Conservation (phyloP, 2,329 filamentous ascomycete species). For the Hypoxylon sp. region DNA sequence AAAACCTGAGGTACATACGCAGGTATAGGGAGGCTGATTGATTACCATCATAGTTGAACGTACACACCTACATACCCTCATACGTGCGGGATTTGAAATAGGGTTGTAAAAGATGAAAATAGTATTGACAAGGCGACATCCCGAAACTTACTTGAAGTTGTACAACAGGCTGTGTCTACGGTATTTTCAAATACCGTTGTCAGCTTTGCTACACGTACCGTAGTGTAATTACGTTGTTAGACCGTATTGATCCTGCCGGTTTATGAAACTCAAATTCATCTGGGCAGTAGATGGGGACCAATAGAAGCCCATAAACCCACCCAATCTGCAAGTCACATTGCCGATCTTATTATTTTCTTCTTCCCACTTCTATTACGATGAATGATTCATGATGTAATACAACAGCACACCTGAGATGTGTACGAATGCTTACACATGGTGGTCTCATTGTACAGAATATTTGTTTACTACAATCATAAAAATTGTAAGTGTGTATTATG, state of each 20-base stretch:
- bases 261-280: conserved; percentile 30
- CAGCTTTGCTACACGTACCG: background rate
- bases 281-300: conserved; percentile 21
- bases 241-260: conserved; percentile 25
- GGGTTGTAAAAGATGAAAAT: conserved; percentile 21
- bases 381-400: conserved; percentile 44
- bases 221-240: conserved; percentile 10
- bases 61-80: background rate
- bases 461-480: conserved; percentile 10
- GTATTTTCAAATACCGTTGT: background rate
- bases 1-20: conserved; percentile 28
- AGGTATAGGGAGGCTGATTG: conserved; percentile 12
- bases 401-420: conserved; percentile 16
- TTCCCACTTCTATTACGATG: conserved; percentile 34
- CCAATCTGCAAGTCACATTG: conserved; percentile 42
- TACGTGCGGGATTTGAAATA: background rate
- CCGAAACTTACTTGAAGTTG: conserved; percentile 16
- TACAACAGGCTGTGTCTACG: conserved; percentile 1
- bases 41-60: background rate
- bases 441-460: background rate
- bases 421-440: background rate
- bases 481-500: background rate
- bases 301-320: conserved; percentile 29
- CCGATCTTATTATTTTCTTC: conserved; percentile 34
- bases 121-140: conserved; percentile 9